Evolutionary conservation across 1,139 yeast genomes (phyloP), one percentile per base, ranked within the genome.

Genomic region (Geotrichum klebahnii): DNA sequence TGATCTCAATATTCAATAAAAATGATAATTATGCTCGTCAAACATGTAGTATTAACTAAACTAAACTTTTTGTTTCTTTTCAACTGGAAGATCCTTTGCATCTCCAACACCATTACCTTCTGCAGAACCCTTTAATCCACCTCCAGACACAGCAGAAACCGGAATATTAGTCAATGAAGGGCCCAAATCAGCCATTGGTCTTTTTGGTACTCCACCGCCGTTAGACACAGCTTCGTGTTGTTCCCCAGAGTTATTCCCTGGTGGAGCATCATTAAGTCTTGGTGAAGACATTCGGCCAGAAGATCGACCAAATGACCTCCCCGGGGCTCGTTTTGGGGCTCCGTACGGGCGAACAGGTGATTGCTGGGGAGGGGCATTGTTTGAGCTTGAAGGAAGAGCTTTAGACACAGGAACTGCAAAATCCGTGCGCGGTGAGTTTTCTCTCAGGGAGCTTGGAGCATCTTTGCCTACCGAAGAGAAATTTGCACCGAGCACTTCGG

Each of bases 101-200:
- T n/a, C n/a, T n/a, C n/a, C n/a, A n/a, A n/a, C 34, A 31, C 34
- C 14, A 6, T 6, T 31, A 5, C 5, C 5, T 3, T 20, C 33
- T 2, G 16, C 41, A n/a, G 9, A 3, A 23, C 5, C 39, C 39
- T n/a, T n/a, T n/a, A n/a, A n/a, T n/a, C n/a, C n/a, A n/a, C n/a
- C n/a, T n/a, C n/a, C n/a, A n/a, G n/a, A n/a, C n/a, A n/a, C 16
- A 6, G 32, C 24, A 6, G 38, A 14, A 10, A 36, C 41, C 10
- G 41, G 40, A 2, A 44, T 36, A 20, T 44, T 44, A n/a, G 29
- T 17, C 37, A n/a, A 29, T 5, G 47, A 35, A 24, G 40, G 26
- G 2, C 47, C 47, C 31, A 33, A 17, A 9, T 44, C 47, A 20
- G 36, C 36, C 47, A 35, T 36, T n/a, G 41, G 47, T 12, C 47